A percentile compares a stretch with the other conserved stretches of the same genome.
Evolutionary conservation across 331 rosid genomes (phyloP).

Genomic region (Saraca asoca): DNA sequence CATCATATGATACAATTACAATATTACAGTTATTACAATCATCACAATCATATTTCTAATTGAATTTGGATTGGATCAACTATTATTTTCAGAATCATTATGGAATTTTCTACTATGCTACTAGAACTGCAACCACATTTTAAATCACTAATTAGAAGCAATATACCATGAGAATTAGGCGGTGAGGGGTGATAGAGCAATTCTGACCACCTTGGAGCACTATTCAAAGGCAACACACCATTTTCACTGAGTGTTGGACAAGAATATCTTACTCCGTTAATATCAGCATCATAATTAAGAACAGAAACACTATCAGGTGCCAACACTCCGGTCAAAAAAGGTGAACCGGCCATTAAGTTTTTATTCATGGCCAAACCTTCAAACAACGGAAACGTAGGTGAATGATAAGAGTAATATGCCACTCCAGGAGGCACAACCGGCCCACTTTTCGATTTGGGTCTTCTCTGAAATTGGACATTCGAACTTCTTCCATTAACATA

Average conservation of each 20-base stretch:
- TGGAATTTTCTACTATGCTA: neutral
- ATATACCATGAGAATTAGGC: conserved; percentile 56
- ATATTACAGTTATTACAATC: no score
- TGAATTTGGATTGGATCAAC: no score
- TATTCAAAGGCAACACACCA: conserved; percentile 10
- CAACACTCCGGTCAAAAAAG: conserved; percentile 72
- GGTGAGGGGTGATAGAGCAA: conserved; percentile 48
- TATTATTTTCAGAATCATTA: no score
- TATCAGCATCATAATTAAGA: conserved; percentile 39
- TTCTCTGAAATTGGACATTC: conserved; percentile 48
- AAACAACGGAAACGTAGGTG: conserved; percentile 47
- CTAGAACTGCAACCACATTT: conserved; percentile 1
- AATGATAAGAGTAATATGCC: conserved; percentile 45
- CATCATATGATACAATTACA: no score
- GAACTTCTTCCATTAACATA: conserved; percentile 39
- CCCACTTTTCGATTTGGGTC: conserved; percentile 85
- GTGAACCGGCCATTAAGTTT: conserved; percentile 53
- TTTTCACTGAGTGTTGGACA: conserved; percentile 4
- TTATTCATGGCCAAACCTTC: conserved; percentile 46
- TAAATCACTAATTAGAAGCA: neutral
- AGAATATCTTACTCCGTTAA: conserved; percentile 35
- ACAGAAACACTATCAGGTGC: conserved; percentile 62
- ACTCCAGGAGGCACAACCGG: conserved; percentile 67
- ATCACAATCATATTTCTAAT: no score
- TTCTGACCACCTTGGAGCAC: conserved; percentile 57